Evolutionary conservation across 352 stramenopile genomes (phyloP).

Genomic region (Phytophthora sojae): DNA sequence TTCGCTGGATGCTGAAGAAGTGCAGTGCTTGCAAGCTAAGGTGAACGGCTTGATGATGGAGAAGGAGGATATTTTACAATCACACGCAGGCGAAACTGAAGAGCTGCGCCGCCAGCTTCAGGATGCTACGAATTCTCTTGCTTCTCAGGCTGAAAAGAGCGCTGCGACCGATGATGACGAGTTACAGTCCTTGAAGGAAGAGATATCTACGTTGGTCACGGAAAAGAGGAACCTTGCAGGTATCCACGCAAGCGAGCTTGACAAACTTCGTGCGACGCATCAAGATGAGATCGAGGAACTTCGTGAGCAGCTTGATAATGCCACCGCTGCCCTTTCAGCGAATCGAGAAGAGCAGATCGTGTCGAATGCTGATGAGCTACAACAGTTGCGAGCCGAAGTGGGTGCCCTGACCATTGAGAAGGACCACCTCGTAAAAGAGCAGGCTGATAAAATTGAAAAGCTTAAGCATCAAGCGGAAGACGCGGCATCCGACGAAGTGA

Average conservation of each 20-base stretch:
- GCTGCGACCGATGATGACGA: conserved; percentile 9
- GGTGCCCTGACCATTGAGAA: conserved; percentile 29
- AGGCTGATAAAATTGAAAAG: conserved; percentile 33
- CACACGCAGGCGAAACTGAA: background rate
- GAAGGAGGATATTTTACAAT: too few relatives aligned
- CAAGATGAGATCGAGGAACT: conserved; percentile 24
- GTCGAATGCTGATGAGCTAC: conserved; percentile 39
- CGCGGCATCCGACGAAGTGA: background rate
- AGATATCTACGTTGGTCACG: conserved; percentile 9
- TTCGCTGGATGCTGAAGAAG: conserved; percentile 20
- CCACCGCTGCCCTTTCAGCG: conserved; percentile 4
- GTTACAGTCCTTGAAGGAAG: conserved; percentile 21
- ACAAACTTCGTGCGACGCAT: conserved; percentile 6
- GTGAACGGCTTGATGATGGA: too few relatives aligned
- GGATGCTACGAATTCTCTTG: conserved; percentile 3
- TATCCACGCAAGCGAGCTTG: conserved; percentile 12
- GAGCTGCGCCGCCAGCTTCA: conserved; percentile 38
- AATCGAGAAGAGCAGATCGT: conserved; percentile 21
- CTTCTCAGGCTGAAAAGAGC: conserved; percentile 4
- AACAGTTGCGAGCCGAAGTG: conserved; percentile 34
- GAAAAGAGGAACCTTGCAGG: conserved; percentile 10
- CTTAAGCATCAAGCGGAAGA: conserved; percentile 25
- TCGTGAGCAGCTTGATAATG: conserved; percentile 11
- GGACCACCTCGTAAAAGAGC: conserved; percentile 25
- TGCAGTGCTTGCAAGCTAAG: background rate